Conservation (phyloP, 2,329 filamentous ascomycete species). For the Phaeophleospora eucalypticola region DNA sequence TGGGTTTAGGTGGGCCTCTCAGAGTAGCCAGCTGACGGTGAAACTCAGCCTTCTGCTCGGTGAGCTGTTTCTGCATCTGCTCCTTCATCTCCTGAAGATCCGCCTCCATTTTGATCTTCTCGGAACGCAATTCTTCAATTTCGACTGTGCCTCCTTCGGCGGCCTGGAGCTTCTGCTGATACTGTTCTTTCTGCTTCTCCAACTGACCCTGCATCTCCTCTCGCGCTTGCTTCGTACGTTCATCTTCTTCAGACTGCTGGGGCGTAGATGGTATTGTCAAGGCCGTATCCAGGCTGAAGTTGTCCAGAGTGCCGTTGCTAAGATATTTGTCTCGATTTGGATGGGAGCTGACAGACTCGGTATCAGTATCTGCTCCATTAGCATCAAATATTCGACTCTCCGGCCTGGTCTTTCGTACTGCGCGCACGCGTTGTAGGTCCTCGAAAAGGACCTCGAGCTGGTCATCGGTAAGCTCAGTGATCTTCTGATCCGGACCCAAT, state of each 20-base stretch:
- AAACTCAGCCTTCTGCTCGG: conserved; percentile 76
- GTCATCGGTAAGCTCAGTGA: conserved; percentile 84
- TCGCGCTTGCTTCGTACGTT: conserved; percentile 67
- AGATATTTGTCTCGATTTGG: conserved; percentile 78
- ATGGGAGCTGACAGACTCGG: conserved; percentile 84
- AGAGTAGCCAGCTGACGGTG: conserved; percentile 79
- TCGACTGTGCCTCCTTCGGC: conserved; percentile 73
- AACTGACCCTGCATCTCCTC: conserved; percentile 81
- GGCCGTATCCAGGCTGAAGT: conserved; percentile 90
- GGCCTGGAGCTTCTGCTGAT: conserved; percentile 68
- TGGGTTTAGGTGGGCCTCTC: conserved; percentile 37
- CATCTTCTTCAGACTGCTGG: conserved; percentile 74
- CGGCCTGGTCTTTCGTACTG: conserved; percentile 68
- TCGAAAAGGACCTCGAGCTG: conserved; percentile 92
- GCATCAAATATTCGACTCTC: conserved; percentile 54
- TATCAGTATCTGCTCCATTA: conserved; percentile 60
- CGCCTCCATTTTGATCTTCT: conserved; percentile 82
- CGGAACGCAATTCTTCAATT: conserved; percentile 75
- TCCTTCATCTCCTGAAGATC: conserved; percentile 72
- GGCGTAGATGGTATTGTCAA: conserved; percentile 94
- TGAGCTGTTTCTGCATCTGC: conserved; percentile 83
- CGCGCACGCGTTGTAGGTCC: conserved; percentile 83
- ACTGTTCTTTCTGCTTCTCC: conserved; percentile 80
- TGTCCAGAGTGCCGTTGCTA: conserved; percentile 85
- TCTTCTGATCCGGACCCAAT: conserved; percentile 84